phyloP scores from a whole-genome alignment of 2,329 filamentous ascomycete species.

The Botrytis byssoidea region DNA sequence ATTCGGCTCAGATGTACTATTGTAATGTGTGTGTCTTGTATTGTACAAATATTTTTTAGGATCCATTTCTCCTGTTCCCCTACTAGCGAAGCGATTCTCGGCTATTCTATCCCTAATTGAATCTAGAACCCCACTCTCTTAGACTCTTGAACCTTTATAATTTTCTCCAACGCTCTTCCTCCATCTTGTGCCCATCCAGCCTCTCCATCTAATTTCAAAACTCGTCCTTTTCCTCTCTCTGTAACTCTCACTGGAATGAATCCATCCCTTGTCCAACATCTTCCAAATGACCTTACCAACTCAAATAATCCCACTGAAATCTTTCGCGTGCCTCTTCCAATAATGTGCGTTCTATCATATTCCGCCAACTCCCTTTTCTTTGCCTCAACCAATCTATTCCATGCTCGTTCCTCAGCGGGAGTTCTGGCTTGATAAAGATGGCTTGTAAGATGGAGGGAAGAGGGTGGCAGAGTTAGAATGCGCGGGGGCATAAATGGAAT shows the following conservation, averaged over 20 bases:
- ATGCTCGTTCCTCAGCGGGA: conserved; percentile 30
- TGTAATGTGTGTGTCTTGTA: neutral
- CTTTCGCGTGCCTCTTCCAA: conserved; percentile 58
- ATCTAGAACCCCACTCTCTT: neutral
- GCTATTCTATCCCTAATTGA: neutral
- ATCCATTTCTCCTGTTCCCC: neutral
- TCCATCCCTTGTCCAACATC: conserved; percentile 55
- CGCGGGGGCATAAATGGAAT: conserved; percentile 33
- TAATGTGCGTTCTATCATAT: conserved; percentile 54
- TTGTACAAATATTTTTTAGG: neutral
- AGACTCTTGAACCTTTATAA: conserved; percentile 41
- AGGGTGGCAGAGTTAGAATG: conserved; percentile 26
- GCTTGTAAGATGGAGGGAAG: conserved; percentile 5
- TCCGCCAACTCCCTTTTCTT: conserved; percentile 40
- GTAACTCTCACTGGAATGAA: conserved; percentile 51
- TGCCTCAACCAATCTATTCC: conserved; percentile 37
- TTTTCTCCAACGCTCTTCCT: conserved; percentile 56
- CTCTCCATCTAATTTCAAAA: conserved; percentile 41
- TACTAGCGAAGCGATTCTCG: conserved; percentile 9
- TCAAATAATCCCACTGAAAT: conserved; percentile 44
- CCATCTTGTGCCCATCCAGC: conserved; percentile 58
- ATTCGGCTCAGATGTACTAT: neutral
- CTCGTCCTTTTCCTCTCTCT: conserved; percentile 40
- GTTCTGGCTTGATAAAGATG: conserved; percentile 19
- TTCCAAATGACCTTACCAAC: conserved; percentile 49